phyloP scores from a whole-genome alignment of 2,329 filamentous ascomycete species.

The Fusarium tuaranense region DNA sequence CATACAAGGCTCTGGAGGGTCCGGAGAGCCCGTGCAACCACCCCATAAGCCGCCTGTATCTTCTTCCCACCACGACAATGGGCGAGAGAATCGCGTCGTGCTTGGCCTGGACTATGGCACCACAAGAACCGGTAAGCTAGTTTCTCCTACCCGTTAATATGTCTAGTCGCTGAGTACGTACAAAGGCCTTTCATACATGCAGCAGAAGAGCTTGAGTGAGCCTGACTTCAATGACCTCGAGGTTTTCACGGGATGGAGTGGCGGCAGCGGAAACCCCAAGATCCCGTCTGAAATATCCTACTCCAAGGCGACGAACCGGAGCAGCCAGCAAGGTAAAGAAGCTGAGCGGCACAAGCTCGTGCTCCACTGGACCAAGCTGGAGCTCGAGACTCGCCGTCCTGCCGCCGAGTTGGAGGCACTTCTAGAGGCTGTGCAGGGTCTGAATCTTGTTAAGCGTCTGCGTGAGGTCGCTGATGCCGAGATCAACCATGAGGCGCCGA shows the following conservation, averaged over 20 bases:
- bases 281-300: constrained; percentile 1
- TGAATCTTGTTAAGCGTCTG: not conserved
- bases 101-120: constrained; percentile 4
- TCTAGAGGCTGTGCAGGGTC: not conserved
- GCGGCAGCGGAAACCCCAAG: constrained; percentile 3
- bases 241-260: not conserved
- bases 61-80: not conserved
- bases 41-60: not conserved
- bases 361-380: constrained; percentile 5
- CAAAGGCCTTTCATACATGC: constrained; percentile 5
- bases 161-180: not conserved
- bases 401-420: not conserved
- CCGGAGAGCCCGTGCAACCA: too few relatives aligned
- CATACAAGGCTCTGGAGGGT: too few relatives aligned
- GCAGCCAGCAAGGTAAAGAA: not conserved
- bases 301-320: not conserved
- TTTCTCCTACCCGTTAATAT: not conserved
- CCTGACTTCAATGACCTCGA: constrained; percentile 1
- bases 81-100: not conserved
- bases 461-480: not conserved
- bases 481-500: not conserved
- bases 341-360: not conserved
- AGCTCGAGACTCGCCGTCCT: not conserved
- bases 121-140: constrained; percentile 1
- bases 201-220: not conserved